Evolutionary conservation across 768 basidiomycete species (phyloP).

Genomic region (Calocera cornea): DNA sequence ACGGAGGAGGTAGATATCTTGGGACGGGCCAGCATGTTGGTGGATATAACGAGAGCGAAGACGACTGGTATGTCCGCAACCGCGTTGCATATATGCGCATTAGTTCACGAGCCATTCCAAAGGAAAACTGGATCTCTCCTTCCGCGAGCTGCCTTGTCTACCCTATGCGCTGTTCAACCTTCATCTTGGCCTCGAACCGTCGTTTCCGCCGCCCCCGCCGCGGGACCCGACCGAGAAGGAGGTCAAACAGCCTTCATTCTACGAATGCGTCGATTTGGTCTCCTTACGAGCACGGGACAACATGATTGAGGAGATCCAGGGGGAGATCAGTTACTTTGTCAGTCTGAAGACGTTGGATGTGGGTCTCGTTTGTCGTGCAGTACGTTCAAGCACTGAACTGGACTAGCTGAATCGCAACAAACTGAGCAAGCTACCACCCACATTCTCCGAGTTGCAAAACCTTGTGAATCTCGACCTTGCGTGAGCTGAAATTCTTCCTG

Average conservation of each 20-base stretch:
- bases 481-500: neutral
- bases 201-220: neutral
- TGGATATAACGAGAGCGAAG: neutral
- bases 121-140: neutral
- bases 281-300: neutral
- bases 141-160: neutral
- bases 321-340: neutral
- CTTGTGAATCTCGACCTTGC: neutral
- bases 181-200: neutral
- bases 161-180: neutral
- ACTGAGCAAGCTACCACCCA: neutral
- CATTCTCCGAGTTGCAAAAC: neutral
- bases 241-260: neutral
- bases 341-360: neutral
- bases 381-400: neutral
- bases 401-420: conserved; percentile 1
- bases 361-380: neutral
- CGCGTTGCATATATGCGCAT: neutral
- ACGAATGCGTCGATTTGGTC: neutral
- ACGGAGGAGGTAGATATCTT: neutral
- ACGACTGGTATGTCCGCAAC: neutral
- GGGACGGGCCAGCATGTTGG: neutral
- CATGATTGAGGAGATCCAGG: neutral
- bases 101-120: neutral
- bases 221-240: neutral